Percentiles rank a stretch among this genome's conserved stretches.
Conservation (phyloP, 257 asterid species). For the Solanum pinnatisectum region DNA sequence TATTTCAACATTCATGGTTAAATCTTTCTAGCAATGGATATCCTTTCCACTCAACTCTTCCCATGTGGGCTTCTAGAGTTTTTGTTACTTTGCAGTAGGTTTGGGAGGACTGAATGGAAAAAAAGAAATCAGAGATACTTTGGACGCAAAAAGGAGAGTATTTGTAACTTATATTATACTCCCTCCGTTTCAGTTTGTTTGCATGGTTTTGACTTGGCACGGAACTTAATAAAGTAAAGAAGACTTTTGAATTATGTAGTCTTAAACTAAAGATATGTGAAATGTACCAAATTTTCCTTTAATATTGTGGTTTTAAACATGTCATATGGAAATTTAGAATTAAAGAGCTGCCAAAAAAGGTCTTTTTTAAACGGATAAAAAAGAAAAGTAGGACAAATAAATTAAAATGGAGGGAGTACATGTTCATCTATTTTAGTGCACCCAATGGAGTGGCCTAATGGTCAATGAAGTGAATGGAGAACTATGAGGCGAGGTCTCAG, state of each 20-base stretch:
- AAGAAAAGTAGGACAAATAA: no score
- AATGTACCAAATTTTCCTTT: neutral
- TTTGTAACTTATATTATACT: neutral
- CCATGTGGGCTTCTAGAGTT: neutral
- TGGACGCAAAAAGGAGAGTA: neutral
- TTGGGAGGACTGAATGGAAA: neutral
- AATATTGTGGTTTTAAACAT: neutral
- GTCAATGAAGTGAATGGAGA: neutral
- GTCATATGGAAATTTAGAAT: neutral
- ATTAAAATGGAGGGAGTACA: neutral
- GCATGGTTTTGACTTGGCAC: neutral
- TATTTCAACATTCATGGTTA: neutral
- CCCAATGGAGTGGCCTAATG: neutral
- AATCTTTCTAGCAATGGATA: neutral
- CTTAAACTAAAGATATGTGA: neutral
- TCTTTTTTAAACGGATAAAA: no score
- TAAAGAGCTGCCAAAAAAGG: neutral
- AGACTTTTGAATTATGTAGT: neutral
- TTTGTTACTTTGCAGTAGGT: neutral
- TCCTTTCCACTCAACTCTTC: neutral
- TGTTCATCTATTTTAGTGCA: neutral
- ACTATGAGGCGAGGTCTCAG: neutral
- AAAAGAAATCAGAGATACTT: neutral
- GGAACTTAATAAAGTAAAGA: neutral
- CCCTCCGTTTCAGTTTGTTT: neutral